phyloP scores from a whole-genome alignment of 768 basidiomycete genomes.

The Pleurotus eryngii region DNA sequence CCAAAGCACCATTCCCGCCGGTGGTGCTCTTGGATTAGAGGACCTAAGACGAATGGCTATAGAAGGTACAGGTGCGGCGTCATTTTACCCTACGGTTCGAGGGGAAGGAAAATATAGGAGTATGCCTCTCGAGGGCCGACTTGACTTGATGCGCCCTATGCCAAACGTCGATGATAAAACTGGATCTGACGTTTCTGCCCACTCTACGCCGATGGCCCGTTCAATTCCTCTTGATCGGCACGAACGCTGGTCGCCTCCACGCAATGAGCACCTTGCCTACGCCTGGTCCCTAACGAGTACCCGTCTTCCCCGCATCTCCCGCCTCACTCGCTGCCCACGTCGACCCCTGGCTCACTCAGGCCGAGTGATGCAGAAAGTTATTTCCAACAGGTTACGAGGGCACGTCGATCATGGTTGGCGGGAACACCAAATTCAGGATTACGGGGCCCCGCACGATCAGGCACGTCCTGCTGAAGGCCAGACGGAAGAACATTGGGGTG shows the following conservation, averaged over 20 bases:
- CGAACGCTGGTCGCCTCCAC: conserved; percentile 23
- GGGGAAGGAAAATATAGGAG: conserved; percentile 74
- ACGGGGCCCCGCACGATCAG: conserved; percentile 2
- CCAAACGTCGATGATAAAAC: conserved; percentile 4
- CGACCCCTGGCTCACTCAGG: conserved; percentile 25
- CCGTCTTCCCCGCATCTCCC: conserved; percentile 59
- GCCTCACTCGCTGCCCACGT: conserved; percentile 45
- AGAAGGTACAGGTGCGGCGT: conserved; percentile 39
- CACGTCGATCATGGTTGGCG: not conserved
- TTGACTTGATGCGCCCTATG: conserved; percentile 77
- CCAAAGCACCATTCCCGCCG: conserved; percentile 18
- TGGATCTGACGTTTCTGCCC: conserved; percentile 15
- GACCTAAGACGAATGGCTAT: conserved; percentile 62
- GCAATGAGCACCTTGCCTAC: conserved; percentile 58
- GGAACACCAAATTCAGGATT: not conserved
- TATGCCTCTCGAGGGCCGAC: conserved; percentile 83
- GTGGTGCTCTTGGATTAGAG: conserved; percentile 51
- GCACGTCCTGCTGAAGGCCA: not conserved
- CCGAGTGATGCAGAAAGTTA: conserved; percentile 7
- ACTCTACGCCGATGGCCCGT: conserved; percentile 37
- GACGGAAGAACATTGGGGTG: not conserved
- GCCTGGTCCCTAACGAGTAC: conserved; percentile 56
- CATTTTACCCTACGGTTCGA: conserved; percentile 12
- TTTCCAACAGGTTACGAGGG: not conserved
- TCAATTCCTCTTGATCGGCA: conserved; percentile 20